phyloP scores from a whole-genome alignment of 2,329 filamentous ascomycete species.

The Ceratocystiopsis sp. region DNA sequence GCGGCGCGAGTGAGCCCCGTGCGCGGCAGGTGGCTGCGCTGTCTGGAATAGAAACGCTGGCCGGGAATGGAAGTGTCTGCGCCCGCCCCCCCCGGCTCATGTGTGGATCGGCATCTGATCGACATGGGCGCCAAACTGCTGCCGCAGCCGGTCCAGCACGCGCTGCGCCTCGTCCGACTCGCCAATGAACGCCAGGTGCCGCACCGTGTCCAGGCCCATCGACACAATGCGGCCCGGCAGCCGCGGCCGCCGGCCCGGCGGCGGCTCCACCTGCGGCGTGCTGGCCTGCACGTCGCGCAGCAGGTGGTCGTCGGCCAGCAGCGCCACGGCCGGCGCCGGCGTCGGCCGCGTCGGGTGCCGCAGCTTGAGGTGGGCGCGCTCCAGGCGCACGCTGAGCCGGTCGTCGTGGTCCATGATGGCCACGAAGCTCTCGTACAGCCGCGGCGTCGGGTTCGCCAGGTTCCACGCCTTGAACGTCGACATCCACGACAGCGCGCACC shows the following conservation, averaged over 20 bases:
- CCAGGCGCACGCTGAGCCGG: conserved; percentile 20
- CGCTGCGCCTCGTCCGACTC: conserved; percentile 23
- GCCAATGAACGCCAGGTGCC: conserved; percentile 24
- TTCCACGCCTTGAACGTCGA: conserved; percentile 34
- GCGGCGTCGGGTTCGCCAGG: conserved; percentile 25
- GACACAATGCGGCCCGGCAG: conserved; percentile 16
- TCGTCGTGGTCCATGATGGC: conserved; percentile 25
- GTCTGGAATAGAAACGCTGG: too few species aligned
- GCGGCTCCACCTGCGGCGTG: conserved; percentile 6
- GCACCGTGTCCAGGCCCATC: conserved; percentile 29
- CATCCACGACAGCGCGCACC: conserved; percentile 31
- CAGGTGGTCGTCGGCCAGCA: conserved; percentile 18
- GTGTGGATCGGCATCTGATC: conserved; percentile 5
- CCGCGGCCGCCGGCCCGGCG: conserved; percentile 12
- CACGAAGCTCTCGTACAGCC: conserved; percentile 35
- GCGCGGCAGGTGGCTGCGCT: too few species aligned
- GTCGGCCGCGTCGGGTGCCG: conserved; percentile 35
- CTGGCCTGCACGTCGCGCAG: conserved; percentile 8
- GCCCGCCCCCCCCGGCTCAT: neutral
- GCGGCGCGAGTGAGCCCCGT: too few species aligned
- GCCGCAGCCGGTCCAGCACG: conserved; percentile 15
- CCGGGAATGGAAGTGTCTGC: too few species aligned
- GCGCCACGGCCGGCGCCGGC: conserved; percentile 27
- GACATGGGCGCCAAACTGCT: conserved; percentile 8
- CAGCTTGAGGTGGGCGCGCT: conserved; percentile 36